These are phyloP conservation scores for Rutstroemia sp. DNA, from an alignment of 2,329 filamentous ascomycete genomes.

Conservation along the genomic window DNA sequence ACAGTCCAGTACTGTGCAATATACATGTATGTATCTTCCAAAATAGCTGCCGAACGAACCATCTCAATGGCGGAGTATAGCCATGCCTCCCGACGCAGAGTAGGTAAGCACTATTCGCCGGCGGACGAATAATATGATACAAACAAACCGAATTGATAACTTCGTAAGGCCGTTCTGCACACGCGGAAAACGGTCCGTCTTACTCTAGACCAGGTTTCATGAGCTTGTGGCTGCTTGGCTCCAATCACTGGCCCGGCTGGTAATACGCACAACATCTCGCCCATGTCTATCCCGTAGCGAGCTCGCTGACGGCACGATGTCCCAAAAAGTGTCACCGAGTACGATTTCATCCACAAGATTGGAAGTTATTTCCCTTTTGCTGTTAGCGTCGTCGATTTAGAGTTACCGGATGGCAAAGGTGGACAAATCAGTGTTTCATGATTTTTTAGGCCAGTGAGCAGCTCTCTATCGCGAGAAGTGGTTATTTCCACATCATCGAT, in stretches of 20 bases:
- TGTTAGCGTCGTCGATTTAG: neutral
- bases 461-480: neutral
- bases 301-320: neutral
- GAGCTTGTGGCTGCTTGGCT: neutral
- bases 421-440: neutral
- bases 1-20: neutral
- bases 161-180: constrained; percentile 4
- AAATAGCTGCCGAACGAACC: constrained; percentile 3
- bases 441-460: neutral
- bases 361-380: neutral
- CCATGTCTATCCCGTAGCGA: constrained; percentile 7
- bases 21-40: neutral
- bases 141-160: neutral
- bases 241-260: neutral
- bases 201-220: constrained; percentile 1
- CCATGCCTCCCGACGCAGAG: neutral
- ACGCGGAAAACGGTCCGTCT: constrained; percentile 13
- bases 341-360: neutral
- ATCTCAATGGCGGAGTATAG: constrained; percentile 2
- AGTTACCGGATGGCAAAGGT: neutral
- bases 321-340: neutral
- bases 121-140: neutral
- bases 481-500: neutral
- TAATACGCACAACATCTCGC: constrained; percentile 6
- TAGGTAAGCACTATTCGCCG: constrained; percentile 2